These are phyloP conservation scores for Dichomitus squalens DNA, from an alignment of 1,284 basidiomycete genomes.

Conservation along the genomic window DNA sequence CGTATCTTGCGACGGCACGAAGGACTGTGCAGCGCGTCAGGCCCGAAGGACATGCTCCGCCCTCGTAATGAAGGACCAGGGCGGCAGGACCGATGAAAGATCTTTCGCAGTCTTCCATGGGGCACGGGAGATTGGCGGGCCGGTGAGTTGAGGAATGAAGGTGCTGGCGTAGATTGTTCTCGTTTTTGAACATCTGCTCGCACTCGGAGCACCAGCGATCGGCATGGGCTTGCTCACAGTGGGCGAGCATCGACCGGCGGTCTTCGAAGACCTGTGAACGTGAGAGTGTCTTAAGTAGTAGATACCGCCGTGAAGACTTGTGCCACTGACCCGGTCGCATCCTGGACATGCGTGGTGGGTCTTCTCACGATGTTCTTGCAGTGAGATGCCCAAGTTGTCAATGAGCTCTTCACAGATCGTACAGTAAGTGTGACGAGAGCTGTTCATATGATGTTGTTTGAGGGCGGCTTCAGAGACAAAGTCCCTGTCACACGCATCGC, in stretches of 20 bases:
- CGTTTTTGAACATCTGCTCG: slow-evolving; percentile 29
- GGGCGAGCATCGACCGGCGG: slow-evolving; percentile 24
- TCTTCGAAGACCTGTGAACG: background rate
- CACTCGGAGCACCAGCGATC: slow-evolving; percentile 31
- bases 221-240: slow-evolving; percentile 25
- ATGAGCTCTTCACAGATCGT: slow-evolving; percentile 28
- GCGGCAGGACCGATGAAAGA: too few relatives aligned
- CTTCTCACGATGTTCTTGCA: slow-evolving; percentile 20
- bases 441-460: slow-evolving; percentile 27
- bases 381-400: slow-evolving; percentile 11
- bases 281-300: background rate
- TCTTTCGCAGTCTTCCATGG: too few relatives aligned
- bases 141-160: slow-evolving; percentile 22
- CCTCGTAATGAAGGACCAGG: too few relatives aligned
- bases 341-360: slow-evolving; percentile 18
- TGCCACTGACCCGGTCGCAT: slow-evolving; percentile 16
- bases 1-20: too few relatives aligned
- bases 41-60: too few relatives aligned
- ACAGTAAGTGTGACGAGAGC: slow-evolving; percentile 30
- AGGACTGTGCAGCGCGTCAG: too few relatives aligned
- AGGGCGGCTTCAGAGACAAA: slow-evolving; percentile 19
- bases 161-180: slow-evolving; percentile 31
- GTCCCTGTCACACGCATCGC: slow-evolving; percentile 34
- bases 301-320: too few relatives aligned
- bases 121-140: too few relatives aligned